Percentiles rank a stretch among this genome's conserved stretches.
Conservation (phyloP, 306 rosid species). For the Rubus parviflorus region DNA sequence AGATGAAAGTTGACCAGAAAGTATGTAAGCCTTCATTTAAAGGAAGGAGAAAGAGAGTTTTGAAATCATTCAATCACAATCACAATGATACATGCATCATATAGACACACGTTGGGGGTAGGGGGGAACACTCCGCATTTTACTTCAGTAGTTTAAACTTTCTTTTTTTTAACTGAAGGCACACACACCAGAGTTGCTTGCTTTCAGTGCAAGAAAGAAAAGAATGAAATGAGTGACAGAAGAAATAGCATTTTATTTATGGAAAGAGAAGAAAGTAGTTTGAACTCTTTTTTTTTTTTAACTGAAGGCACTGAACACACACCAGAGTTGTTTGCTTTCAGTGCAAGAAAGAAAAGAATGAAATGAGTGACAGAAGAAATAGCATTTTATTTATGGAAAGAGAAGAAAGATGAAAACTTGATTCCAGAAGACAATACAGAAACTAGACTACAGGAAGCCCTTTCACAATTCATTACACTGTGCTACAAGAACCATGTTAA, state of each 20-base stretch:
- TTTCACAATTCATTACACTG: background rate
- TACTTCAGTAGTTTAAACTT: background rate
- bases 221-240: background rate
- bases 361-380: background rate
- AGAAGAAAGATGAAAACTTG: background rate
- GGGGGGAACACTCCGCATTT: background rate
- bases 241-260: background rate
- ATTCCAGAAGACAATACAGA: background rate
- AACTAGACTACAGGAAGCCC: background rate
- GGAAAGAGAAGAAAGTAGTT: background rate
- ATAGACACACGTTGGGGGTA: background rate
- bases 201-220: background rate
- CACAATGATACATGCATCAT: background rate
- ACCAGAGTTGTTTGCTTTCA: background rate
- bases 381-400: background rate
- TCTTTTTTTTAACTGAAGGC: background rate
- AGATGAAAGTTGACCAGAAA: conserved; percentile 1
- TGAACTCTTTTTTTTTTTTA: background rate
- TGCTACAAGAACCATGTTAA: no score
- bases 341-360: background rate
- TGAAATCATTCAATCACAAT: background rate
- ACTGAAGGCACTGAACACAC: background rate
- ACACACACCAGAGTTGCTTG: background rate
- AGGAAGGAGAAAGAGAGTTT: background rate
- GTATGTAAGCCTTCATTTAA: background rate